Conservation (phyloP, 257 asterid species). For the Salvia splendens region DNA sequence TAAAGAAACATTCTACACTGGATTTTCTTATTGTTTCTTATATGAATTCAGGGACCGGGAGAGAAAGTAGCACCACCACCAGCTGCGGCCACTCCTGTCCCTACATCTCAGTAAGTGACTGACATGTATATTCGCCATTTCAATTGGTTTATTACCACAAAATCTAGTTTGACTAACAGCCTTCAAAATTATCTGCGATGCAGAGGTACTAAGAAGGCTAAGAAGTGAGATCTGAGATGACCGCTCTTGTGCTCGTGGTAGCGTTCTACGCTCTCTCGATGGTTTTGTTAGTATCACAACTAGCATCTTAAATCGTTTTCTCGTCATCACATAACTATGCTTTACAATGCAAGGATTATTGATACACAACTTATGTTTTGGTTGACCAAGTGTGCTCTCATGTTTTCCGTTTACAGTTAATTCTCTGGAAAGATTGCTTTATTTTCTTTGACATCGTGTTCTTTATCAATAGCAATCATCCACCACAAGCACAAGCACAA, state of each 20-base stretch:
- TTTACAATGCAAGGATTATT: conserved; percentile 27
- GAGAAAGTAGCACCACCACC: conserved; percentile 43
- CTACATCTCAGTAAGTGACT: conserved; percentile 45
- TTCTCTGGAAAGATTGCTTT: too few relatives aligned
- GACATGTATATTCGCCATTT: background rate
- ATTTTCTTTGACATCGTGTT: too few relatives aligned
- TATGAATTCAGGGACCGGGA: conserved; percentile 44
- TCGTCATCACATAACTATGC: conserved; percentile 25
- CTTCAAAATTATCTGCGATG: background rate
- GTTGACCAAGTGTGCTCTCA: too few relatives aligned
- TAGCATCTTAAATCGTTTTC: conserved; percentile 12
- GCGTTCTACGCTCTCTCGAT: conserved; percentile 24
- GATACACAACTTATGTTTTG: conserved; percentile 21
- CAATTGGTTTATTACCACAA: background rate
- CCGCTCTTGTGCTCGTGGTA: conserved; percentile 11
- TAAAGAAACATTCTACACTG: too few relatives aligned
- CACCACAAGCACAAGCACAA: too few relatives aligned
- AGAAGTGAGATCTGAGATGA: conserved; percentile 39
- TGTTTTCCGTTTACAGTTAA: too few relatives aligned
- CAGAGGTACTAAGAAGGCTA: conserved; percentile 46
- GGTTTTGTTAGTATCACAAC: conserved; percentile 39
- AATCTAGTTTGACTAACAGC: background rate
- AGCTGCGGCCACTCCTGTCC: conserved; percentile 38
- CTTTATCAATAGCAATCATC: too few relatives aligned
- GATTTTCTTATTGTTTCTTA: background rate